Conservation (phyloP, 495 filamentous ascomycete species). For the Hypoxylon perforatum region DNA sequence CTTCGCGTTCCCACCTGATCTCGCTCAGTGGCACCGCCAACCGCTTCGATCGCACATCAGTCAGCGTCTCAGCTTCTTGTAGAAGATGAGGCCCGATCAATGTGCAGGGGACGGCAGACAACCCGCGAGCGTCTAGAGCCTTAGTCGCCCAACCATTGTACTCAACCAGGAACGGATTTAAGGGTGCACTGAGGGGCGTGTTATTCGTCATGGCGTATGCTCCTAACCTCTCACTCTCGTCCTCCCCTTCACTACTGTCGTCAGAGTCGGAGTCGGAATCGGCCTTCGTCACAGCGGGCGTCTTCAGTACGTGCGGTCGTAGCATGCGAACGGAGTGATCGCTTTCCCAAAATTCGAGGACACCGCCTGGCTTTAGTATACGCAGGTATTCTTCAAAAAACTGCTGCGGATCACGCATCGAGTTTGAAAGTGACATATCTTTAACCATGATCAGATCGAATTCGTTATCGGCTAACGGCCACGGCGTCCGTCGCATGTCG, state of each 20-base stretch:
- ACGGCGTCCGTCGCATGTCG: constrained; percentile 76
- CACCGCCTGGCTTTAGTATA: constrained; percentile 80
- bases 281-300: constrained; percentile 61
- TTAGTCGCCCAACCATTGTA: constrained; percentile 86
- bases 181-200: constrained; percentile 79
- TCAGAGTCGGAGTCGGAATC: constrained; percentile 51
- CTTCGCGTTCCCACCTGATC: constrained; percentile 87
- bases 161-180: constrained; percentile 84
- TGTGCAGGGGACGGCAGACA: constrained; percentile 83
- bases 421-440: constrained; percentile 78
- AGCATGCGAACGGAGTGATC: constrained; percentile 82
- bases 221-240: constrained; percentile 70
- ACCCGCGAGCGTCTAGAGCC: constrained; percentile 75
- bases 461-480: constrained; percentile 83
- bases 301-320: constrained; percentile 76
- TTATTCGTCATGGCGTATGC: constrained; percentile 86
- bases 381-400: constrained; percentile 82
- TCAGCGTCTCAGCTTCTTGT: constrained; percentile 80
- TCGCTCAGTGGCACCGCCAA: constrained; percentile 88
- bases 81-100: constrained; percentile 79
- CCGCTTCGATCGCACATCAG: constrained; percentile 75
- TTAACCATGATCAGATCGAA: constrained; percentile 94
- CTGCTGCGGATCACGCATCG: constrained; percentile 68
- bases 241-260: constrained; percentile 65
- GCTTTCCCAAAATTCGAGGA: constrained; percentile 87